A percentile compares a stretch with the other conserved stretches of the same genome.
phyloP scores from a whole-genome alignment of 306 rosid genomes.

The Begonia peltatifolia region DNA sequence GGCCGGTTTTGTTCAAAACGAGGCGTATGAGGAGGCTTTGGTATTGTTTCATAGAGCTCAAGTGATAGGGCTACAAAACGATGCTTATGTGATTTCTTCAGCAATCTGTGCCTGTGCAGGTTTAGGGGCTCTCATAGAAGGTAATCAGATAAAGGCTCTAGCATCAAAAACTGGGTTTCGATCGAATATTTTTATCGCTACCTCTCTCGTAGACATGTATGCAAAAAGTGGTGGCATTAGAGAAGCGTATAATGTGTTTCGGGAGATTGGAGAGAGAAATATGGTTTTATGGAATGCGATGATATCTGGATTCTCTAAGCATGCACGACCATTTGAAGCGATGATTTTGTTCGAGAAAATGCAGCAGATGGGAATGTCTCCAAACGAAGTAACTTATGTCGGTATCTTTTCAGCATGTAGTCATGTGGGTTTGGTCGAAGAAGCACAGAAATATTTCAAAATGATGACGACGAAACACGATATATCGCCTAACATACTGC shows the following conservation, averaged over 20 bases:
- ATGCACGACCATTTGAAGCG: slow-evolving; percentile 46
- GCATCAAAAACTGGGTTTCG: slow-evolving; percentile 46
- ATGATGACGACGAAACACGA: slow-evolving; percentile 45
- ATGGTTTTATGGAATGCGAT: slow-evolving; percentile 65
- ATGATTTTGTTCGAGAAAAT: slow-evolving; percentile 78
- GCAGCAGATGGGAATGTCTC: slow-evolving; percentile 54
- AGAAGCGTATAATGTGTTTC: slow-evolving; percentile 54
- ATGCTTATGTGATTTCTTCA: slow-evolving; percentile 58
- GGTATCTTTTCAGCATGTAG: slow-evolving; percentile 60
- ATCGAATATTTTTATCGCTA: slow-evolving; percentile 34
- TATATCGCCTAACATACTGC: slow-evolving; percentile 49
- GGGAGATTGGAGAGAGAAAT: slow-evolving; percentile 30
- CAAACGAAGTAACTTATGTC: slow-evolving; percentile 58
- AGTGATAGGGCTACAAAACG: slow-evolving; percentile 26
- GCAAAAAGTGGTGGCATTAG: slow-evolving; percentile 74
- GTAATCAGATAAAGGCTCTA: slow-evolving; percentile 60
- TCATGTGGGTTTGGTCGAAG: slow-evolving; percentile 63
- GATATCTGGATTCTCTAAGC: slow-evolving; percentile 72
- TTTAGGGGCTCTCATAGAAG: slow-evolving; percentile 56
- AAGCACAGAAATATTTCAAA: slow-evolving; percentile 51
- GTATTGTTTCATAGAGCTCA: slow-evolving; percentile 41
- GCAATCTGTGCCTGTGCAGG: slow-evolving; percentile 66
- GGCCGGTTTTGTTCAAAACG: slow-evolving; percentile 66
- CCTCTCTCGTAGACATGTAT: slow-evolving; percentile 75
- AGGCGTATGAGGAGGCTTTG: slow-evolving; percentile 59